phyloP scores from a whole-genome alignment of 768 basidiomycete species.

The Calocera viscosa region DNA sequence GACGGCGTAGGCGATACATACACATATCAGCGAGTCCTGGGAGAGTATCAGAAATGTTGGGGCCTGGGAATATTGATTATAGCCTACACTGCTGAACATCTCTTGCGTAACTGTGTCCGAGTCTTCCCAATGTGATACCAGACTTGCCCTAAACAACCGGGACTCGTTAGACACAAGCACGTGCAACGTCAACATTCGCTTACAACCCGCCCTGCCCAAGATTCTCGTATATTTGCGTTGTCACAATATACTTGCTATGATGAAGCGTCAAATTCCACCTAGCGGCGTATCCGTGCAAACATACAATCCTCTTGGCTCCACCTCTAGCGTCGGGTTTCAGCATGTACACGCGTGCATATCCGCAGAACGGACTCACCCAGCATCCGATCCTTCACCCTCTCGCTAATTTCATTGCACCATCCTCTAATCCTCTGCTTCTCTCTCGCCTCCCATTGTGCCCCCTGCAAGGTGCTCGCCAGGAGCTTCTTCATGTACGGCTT shows the following conservation, averaged over 20 bases:
- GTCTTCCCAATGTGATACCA: constrained; percentile 83
- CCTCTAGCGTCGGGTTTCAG: constrained; percentile 33
- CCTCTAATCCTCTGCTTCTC: constrained; percentile 57
- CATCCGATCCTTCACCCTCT: constrained; percentile 77
- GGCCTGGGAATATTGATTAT: constrained; percentile 8
- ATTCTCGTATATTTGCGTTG: constrained; percentile 77
- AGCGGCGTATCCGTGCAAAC: constrained; percentile 10
- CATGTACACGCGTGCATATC: background rate
- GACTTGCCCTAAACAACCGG: constrained; percentile 46
- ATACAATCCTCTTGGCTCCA: constrained; percentile 72
- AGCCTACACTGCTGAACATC: constrained; percentile 61
- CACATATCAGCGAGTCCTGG: constrained; percentile 61
- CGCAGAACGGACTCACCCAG: constrained; percentile 30
- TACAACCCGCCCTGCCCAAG: constrained; percentile 74
- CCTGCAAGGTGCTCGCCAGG: constrained; percentile 53
- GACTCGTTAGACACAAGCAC: constrained; percentile 10
- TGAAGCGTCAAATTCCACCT: constrained; percentile 14
- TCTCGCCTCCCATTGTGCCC: constrained; percentile 50
- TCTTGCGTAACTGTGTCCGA: constrained; percentile 66
- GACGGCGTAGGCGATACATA: constrained; percentile 50
- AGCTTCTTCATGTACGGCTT: constrained; percentile 74
- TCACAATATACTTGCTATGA: constrained; percentile 69
- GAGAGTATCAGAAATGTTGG: constrained; percentile 10
- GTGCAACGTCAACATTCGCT: constrained; percentile 22
- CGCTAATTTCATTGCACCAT: constrained; percentile 76